Base-by-base conservation (phyloP, 495 filamentous ascomycete genomes). In the Bacidia gigantensis region DNA sequence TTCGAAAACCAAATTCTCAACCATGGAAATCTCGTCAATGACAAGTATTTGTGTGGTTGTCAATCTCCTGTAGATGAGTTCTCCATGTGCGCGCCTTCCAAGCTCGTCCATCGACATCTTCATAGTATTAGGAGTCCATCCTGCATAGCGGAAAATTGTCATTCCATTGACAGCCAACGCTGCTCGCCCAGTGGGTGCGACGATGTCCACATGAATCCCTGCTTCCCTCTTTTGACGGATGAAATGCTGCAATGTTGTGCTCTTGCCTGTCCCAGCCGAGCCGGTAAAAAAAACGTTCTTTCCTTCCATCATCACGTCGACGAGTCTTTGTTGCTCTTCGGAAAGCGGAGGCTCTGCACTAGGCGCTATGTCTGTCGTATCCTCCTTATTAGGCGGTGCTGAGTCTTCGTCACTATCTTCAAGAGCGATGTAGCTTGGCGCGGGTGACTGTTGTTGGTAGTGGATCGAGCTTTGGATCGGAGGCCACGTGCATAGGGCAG, bases 281-380 rank as follows among this genome's bases (percentile, higher is more conserved):
- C 79, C 79, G 0, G 78, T 81, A 56, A 75, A 80, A 58, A 81
- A 83, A 9, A 81, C 73, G 46, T 83, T 83, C 11, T 53, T 29
- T 0, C 75, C 70, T 5, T 52, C 62, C 20, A 69, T 52, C 11
- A 77, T 76, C 5, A 76, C 58, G 1, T 73, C 58, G 2, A 80
- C 72, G 0, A 80, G 49, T 10, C 56, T 60, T 10, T 54, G 55
- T 52, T 81, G 76, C 54, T 77, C 75, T 7, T 60, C 56, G 46
- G 66, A 70, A 3, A 77, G 63, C 3, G 41, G 3, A 3, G 56
- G 63, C 40, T 61, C 57, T 12, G n/a, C n/a, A n/a, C n/a, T n/a
- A n/a, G 41, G 41, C 41, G 41, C 41, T 7, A 35, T 35, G 29
- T 35, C n/a, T 20, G 3, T 11, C 2, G 41, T 17, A 14, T 44